phyloP scores from a whole-genome alignment of 257 asterid genomes.

The Handroanthus guayacan region DNA sequence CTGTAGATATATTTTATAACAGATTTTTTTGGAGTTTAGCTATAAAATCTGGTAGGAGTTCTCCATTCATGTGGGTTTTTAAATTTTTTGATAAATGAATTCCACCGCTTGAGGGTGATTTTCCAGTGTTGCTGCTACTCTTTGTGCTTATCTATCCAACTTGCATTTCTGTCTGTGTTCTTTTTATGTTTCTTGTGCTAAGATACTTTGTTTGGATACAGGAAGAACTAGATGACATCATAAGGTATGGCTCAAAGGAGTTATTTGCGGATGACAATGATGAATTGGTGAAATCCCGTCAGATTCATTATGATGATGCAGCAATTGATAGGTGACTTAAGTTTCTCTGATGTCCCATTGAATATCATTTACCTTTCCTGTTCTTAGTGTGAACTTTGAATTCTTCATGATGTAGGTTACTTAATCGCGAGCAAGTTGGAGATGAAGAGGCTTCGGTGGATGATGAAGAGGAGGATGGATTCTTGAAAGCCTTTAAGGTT shows the following conservation, averaged over 20 bases:
- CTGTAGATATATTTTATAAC: neutral
- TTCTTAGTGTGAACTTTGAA: slow-evolving; percentile 28
- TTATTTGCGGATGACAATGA: slow-evolving; percentile 94
- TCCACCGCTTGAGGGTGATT: slow-evolving; percentile 20
- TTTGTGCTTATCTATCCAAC: slow-evolving; percentile 22
- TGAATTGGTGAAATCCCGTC: slow-evolving; percentile 89
- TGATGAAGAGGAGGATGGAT: slow-evolving; percentile 94
- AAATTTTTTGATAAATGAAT: slow-evolving; percentile 14
- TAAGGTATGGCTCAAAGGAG: slow-evolving; percentile 95
- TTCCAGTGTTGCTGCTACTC: slow-evolving; percentile 18
- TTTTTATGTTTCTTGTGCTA: slow-evolving; percentile 26
- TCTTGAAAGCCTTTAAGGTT: slow-evolving; percentile 97
- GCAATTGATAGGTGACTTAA: slow-evolving; percentile 87
- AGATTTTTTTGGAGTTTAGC: slow-evolving; percentile 14
- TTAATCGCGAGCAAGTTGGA: slow-evolving; percentile 85
- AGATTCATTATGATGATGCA: slow-evolving; percentile 95
- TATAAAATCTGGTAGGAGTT: slow-evolving; percentile 29
- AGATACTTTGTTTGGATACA: slow-evolving; percentile 50
- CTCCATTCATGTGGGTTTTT: slow-evolving; percentile 1
- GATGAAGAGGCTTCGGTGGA: slow-evolving; percentile 81
- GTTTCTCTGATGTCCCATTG: slow-evolving; percentile 26
- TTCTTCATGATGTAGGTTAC: slow-evolving; percentile 58
- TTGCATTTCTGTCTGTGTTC: slow-evolving; percentile 16
- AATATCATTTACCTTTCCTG: slow-evolving; percentile 21
- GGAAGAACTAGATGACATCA: slow-evolving; percentile 98